Conservation (phyloP, 192 early-diverging fungal genomes). For the Coemansia sp. region DNA sequence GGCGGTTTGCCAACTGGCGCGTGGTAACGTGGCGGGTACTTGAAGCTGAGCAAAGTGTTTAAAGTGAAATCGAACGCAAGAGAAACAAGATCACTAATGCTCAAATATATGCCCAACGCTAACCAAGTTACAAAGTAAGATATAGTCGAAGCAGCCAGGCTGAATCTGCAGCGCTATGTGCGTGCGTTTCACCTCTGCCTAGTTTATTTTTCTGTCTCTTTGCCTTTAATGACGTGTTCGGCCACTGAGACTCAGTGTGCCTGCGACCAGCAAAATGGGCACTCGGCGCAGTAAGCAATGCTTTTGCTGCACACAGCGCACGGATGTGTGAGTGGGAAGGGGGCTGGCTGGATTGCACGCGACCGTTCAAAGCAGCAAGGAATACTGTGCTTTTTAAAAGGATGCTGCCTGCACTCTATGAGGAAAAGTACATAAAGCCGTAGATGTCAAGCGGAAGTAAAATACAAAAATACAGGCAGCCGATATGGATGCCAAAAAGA, state of each 20-base stretch:
- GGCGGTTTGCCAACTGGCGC: conserved; percentile 4
- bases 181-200: too few relatives aligned
- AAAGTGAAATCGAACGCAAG: neutral
- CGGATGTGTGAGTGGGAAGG: neutral
- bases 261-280: neutral
- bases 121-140: conserved; percentile 1
- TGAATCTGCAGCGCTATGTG: too few relatives aligned
- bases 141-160: neutral
- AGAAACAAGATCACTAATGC: neutral
- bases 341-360: neutral
- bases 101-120: neutral
- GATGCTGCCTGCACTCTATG: neutral
- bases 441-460: neutral
- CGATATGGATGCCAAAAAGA: neutral
- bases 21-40: neutral
- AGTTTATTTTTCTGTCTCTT: neutral
- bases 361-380: neutral
- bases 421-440: neutral
- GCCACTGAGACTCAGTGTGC: neutral
- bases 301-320: neutral
- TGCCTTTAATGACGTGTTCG: neutral
- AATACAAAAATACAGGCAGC: neutral
- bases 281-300: neutral
- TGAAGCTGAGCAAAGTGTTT: neutral
- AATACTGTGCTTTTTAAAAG: neutral